Conservation (phyloP, 257 asterid species). For the Solanum gracilifrons region DNA sequence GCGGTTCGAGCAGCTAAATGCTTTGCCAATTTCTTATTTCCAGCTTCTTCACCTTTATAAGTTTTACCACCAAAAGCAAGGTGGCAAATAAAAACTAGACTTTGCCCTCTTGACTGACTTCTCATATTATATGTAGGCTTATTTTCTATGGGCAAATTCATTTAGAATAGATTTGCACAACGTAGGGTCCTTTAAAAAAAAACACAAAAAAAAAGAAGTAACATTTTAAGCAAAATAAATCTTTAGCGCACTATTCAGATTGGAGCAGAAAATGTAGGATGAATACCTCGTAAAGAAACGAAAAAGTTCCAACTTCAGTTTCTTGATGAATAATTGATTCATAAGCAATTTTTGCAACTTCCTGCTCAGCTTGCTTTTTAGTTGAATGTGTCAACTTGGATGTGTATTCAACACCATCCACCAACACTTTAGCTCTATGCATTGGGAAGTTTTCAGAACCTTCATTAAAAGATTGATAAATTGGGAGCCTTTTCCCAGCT, state of each 20-base stretch:
- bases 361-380: slow-evolving; percentile 10
- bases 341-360: slow-evolving; percentile 15
- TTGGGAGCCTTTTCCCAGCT: no score
- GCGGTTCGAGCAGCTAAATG: slow-evolving; percentile 13
- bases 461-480: no score
- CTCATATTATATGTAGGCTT: slow-evolving; percentile 9
- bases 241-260: background rate
- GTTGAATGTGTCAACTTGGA: background rate
- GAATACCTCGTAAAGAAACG: slow-evolving; percentile 3
- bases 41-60: slow-evolving; percentile 8
- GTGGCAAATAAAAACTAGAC: slow-evolving; percentile 2
- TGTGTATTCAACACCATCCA: no score
- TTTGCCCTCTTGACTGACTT: background rate
- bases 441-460: no score
- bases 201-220: background rate
- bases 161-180: slow-evolving; percentile 16
- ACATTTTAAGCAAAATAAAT: background rate
- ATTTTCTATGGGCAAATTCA: slow-evolving; percentile 17
- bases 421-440: no score
- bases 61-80: slow-evolving; percentile 5
- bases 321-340: background rate
- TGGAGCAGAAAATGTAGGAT: background rate
- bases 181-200: background rate
- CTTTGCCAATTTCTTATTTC: slow-evolving; percentile 19
- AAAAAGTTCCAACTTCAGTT: background rate